Base-by-base conservation (phyloP, 78 protist genomes). In the Dictyostelium purpureum region DNA sequence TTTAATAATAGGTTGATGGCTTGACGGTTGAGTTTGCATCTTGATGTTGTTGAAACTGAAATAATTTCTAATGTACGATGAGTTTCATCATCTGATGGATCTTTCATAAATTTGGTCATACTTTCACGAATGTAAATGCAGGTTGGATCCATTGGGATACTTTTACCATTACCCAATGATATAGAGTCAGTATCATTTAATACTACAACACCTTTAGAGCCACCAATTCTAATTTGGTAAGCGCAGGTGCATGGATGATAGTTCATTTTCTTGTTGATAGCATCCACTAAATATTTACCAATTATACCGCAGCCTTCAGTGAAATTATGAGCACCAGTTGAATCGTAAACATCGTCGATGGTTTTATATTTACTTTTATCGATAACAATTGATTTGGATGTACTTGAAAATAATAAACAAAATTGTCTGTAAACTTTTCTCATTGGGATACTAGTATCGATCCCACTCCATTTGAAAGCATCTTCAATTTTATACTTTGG, bases 131-230 rank as follows among this genome's bases (percentile, higher is more conserved):
- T 10, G 33, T 42, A 54, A n/a, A 91, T 16, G 6, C 57, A n/a
- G 14, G 33, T 33, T 24, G 69, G 35, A 54, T 52, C 52, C n/a
- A n/a, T n/a, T n/a, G n/a, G n/a, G n/a, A n/a, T n/a, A n/a, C n/a
- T n/a, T n/a, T n/a, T n/a, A n/a, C n/a, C n/a, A n/a, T n/a, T n/a
- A n/a, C n/a, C n/a, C n/a, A n/a, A n/a, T n/a, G n/a, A n/a, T 0
- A 63, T 31, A 4, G 45, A 11, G 2, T 18, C 31, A 21, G 9
- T 10, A 24, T 33, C 59, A 87, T 33, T 91, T 70, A 24, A 73
- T 9, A 35, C 85, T 2, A 91, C 9, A 12, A 91, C 95, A 33
- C 95, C 95, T 37, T 91, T 91, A 28, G 54, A 80, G 18, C 95
- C 95, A 43, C 95, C 90, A 38, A 75, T 31, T 77, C 95, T 83